phyloP scores from a whole-genome alignment of 768 basidiomycete genomes.

The Termitomyces sp. region DNA sequence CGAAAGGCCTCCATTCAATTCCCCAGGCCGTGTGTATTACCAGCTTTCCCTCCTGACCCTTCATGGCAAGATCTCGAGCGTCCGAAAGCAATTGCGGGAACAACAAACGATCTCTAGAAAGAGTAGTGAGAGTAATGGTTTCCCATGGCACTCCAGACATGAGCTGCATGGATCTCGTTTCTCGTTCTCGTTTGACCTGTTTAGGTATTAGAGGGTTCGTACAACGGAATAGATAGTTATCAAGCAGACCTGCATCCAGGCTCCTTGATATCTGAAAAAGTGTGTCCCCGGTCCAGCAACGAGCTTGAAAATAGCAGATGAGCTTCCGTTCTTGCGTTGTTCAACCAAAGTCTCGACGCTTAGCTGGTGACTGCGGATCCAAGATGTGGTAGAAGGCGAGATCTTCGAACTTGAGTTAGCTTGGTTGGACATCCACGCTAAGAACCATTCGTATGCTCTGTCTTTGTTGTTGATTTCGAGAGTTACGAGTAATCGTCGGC shows the following conservation, averaged over 20 bases:
- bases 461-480: slow-evolving; percentile 97
- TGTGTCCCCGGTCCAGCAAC: slow-evolving; percentile 95
- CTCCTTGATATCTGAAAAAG: slow-evolving; percentile 82
- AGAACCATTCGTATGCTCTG: slow-evolving; percentile 92
- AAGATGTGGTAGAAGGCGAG: slow-evolving; percentile 28
- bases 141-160: slow-evolving; percentile 96
- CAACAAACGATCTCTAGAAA: slow-evolving; percentile 78
- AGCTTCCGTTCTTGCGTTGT: slow-evolving; percentile 86
- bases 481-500: slow-evolving; percentile 86
- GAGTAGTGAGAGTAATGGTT: slow-evolving; percentile 88
- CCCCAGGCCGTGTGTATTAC: slow-evolving; percentile 97
- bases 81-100: slow-evolving; percentile 81
- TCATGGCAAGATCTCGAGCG: slow-evolving; percentile 85
- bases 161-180: slow-evolving; percentile 86
- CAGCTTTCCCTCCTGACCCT: slow-evolving; percentile 86
- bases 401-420: slow-evolving; percentile 26
- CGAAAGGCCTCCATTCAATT: slow-evolving; percentile 94
- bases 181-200: slow-evolving; percentile 91
- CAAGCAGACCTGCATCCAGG: slow-evolving; percentile 87
- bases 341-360: slow-evolving; percentile 92
- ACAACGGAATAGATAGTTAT: background rate
- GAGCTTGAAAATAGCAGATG: slow-evolving; percentile 85
- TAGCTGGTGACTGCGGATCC: slow-evolving; percentile 83
- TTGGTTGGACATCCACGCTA: slow-evolving; percentile 90
- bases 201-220: slow-evolving; percentile 7